Base-by-base conservation (phyloP, 495 filamentous ascomycete species). In the Platismatia glauca region DNA sequence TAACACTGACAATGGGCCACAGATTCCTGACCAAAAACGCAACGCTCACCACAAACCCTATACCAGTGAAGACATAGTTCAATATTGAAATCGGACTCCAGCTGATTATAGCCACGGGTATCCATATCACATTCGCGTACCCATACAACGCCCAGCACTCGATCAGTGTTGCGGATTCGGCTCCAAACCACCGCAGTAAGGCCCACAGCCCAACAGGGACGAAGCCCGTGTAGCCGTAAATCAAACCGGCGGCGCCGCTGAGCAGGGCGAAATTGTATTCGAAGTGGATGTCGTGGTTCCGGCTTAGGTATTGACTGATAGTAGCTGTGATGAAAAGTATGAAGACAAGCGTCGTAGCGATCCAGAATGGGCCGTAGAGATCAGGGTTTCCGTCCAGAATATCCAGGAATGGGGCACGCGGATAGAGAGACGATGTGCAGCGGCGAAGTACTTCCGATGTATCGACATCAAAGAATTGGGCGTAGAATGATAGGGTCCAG, bases 381-480 rank as follows among this genome's bases (percentile, higher is more conserved):
- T 98, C 94, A 24, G 94, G 90, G 71, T 97, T 96, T n/a, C 91
- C 94, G 68, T 97, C 94, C 8, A 97, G 80, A 39, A 97, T 88
- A 69, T 98, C 94, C 62, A 98, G 84, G 75, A 98, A 98, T 78
- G 95, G 96, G 55, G 85, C 85, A 57, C 90, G 84, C 37, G 95
- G 94, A 75, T 88, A 95, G 33, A 97, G 76, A 29, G 92, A 85
- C 0, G 90, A 87, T 70, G 84, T 81, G 71, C 93, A 96, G 62
- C 94, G 87, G 68, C 82, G 77, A 53, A 96, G 76, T 35, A 98
- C 91, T 59, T 89, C 85, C 66, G 83, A 86, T 44, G 94, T 97
- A 74, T 97, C 92, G 60, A 98, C 92, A 68, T 97, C 94, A 75
- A 98, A 98, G 80, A 89, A 97, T 77, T 93, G 95, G 60, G 91